Conservation (phyloP, 768 basidiomycete species). For the Termitomyces titanicus region DNA sequence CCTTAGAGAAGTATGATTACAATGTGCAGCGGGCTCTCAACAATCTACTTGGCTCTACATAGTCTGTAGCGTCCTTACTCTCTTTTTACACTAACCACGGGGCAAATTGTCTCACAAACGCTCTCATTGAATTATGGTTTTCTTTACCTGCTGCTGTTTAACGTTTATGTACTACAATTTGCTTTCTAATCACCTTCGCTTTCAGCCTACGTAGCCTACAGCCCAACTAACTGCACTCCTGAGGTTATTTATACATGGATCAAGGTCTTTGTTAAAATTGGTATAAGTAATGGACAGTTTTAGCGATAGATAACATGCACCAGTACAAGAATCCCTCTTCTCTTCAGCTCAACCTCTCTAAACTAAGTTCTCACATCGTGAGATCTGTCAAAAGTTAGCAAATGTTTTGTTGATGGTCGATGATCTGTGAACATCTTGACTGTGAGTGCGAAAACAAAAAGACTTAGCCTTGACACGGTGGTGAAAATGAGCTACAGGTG, state of each 20-base stretch:
- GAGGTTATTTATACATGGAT: no score
- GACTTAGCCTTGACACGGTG: constrained; percentile 9
- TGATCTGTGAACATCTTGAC: constrained; percentile 1
- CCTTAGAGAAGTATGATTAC: constrained; percentile 82
- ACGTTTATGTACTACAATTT: not conserved
- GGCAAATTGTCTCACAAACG: not conserved
- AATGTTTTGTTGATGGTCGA: not conserved
- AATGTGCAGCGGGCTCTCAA: constrained; percentile 78
- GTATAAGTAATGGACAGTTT: not conserved
- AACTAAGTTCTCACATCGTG: not conserved
- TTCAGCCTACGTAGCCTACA: not conserved
- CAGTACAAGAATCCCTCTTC: not conserved
- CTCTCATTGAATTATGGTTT: not conserved
- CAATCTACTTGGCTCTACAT: constrained; percentile 45
- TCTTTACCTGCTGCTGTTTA: not conserved
- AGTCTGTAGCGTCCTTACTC: not conserved
- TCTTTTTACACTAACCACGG: not conserved
- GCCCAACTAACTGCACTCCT: no score
- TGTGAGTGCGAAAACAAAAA: constrained; percentile 7
- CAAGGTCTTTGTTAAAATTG: no score
- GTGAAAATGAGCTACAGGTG: not conserved
- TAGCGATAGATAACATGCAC: not conserved
- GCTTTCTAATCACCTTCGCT: not conserved
- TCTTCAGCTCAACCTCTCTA: not conserved
- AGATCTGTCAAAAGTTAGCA: constrained; percentile 9